These are phyloP conservation scores for Fusarium domesticum DNA, from an alignment of 2,329 filamentous ascomycete genomes.

Conservation along the genomic window DNA sequence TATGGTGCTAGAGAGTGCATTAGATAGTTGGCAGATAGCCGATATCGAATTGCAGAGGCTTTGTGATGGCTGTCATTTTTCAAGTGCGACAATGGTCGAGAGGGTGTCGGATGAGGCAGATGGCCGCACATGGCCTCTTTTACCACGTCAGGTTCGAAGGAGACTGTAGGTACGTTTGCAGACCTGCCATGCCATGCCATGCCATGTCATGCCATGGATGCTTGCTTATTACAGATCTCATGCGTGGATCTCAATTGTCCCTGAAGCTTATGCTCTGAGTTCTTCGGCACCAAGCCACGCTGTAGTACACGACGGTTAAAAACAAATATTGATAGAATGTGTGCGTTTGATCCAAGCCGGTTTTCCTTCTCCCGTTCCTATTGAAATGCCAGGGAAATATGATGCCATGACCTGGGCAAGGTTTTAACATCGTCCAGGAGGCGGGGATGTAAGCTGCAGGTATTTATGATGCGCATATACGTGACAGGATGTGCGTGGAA, in stretches of 20 bases:
- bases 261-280: neutral
- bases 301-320: too few species aligned
- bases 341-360: too few species aligned
- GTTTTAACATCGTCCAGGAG: neutral
- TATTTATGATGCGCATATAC: neutral
- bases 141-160: conserved; percentile 18
- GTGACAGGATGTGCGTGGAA: neutral
- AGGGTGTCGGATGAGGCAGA: neutral
- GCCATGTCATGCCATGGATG: conserved; percentile 7
- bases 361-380: too few species aligned
- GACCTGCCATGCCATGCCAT: conserved; percentile 5
- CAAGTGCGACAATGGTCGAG: too few species aligned
- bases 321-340: too few species aligned
- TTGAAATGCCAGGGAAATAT: neutral
- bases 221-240: conserved; percentile 6
- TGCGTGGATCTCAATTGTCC: conserved; percentile 1
- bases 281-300: neutral
- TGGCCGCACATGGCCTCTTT: conserved; percentile 12
- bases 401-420: neutral
- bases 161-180: conserved; percentile 1
- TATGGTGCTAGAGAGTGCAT: too few species aligned
- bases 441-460: neutral
- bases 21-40: too few species aligned
- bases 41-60: too few species aligned
- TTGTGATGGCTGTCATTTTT: too few species aligned